Evolutionary conservation across 192 early-diverging fungal genomes (phyloP), one percentile per base, ranked within the genome.

Genomic region (Coemansia interrupta): DNA sequence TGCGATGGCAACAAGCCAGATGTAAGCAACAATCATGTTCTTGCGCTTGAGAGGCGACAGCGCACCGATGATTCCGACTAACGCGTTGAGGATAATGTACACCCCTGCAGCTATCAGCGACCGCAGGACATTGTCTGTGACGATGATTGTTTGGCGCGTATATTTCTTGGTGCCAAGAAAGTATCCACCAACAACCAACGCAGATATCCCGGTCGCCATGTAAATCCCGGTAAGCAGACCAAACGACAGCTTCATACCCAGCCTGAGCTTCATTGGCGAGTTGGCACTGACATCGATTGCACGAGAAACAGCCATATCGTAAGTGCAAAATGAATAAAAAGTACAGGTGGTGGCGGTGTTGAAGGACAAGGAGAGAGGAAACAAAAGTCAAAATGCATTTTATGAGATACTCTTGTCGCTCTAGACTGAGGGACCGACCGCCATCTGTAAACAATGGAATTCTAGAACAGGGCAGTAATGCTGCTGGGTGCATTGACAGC

Each of bases 1-100:
- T 1, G 60, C 52, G 2, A 62, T 14, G 5, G 50, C 49, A 20
- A 60, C 44, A 3, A 66, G 52, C 51, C 60, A 58, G 3, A 61
- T 41, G 19, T 70, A 70, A 0, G 62, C 56, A 17, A 57, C 32
- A 11, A 76, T 54, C 60, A 60, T 66, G 8, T 41, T 38, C 44
- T 76, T 76, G 64, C 73, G 73, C 10, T 38, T 39, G 14, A 76
- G 52, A 14, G 73, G 73, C 15, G 67, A 43, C n/a, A 76, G 60
- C 1, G 57, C 39, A 24, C 63, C 67, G 20, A 51, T 36, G n/a
- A 70, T 46, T 14, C 73, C 73, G 2, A 60, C 60, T 3, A 66
- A 12, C 8, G 51, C 46, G 39, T 54, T 66, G 30, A 60, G 5
- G 14, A 65, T 39, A 5, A 69, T 54, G 36, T 66, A 70, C 12